Base-by-base conservation (phyloP, 164 flowering plant species). In the Vitis rupestris region DNA sequence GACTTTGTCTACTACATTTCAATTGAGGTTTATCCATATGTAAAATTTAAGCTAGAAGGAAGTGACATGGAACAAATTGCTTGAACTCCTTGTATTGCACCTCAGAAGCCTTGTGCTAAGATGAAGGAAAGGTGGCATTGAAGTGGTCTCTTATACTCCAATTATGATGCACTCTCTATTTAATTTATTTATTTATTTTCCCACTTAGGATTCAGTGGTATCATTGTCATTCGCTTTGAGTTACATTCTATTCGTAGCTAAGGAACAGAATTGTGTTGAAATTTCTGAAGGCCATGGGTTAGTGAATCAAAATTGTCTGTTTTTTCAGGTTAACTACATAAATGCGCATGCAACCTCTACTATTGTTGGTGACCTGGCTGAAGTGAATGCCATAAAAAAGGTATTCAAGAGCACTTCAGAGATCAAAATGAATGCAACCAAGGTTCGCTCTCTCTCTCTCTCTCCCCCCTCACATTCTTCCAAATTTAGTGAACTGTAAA, bases 291-390 rank as follows among this genome's bases (percentile, higher is more conserved):
- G 44, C 44, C 44, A 37, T 37, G 44, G 44, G 44, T 37, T 37
- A 37, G 44, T 37, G 44, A 37, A 37, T 17, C 30, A 2, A 15
- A 15, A 9, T 50, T 44, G 17, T 27, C n/a, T 23, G 27, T 30
- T 10, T 66, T 75, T 74, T 72, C 82, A 94, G 98, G 98, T 94
- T 59, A 94, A 94, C 74, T 94, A 94, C 83, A 92, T 92, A 19
- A 94, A 94, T 84, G 96, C 97, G 37, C 97, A 94, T 86, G 98
- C 97, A 52, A 94, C 98, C 72, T 94, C 97, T 58, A 92, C 97
- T 6, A 72, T 89, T 70, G 97, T 88, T 71, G 97, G 98, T 67
- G 98, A 94, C 74, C 70, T 94, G n/a, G 97, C 97, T 55, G 98
- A 94, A 87, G 83, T 94, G 58, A 94, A 89, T 88, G 98, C 98